These are phyloP conservation scores for Ophioceras dolichostomum DNA, from an alignment of 2,329 filamentous ascomycete species.

Conservation along the genomic window DNA sequence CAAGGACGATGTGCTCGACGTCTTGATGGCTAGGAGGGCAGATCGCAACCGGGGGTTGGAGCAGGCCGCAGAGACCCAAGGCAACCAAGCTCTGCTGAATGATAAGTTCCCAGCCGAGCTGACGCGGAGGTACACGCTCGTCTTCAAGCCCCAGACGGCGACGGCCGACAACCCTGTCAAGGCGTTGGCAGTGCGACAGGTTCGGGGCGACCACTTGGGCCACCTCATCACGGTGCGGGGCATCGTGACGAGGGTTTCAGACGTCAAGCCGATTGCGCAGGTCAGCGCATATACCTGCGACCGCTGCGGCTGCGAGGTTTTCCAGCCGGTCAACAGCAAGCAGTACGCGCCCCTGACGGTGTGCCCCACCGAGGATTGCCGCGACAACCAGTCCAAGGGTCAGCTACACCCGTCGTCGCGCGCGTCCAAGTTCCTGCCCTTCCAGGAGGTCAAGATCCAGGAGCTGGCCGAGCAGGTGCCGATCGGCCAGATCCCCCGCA, in stretches of 20 bases:
- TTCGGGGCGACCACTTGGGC: conserved; percentile 85
- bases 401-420: conserved; percentile 91
- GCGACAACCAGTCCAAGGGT: conserved; percentile 80
- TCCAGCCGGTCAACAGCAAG: conserved; percentile 87
- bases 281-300: conserved; percentile 98
- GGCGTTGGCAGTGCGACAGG: conserved; percentile 78
- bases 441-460: conserved; percentile 97
- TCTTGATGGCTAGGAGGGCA: conserved; percentile 86
- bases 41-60: conserved; percentile 70
- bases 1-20: conserved; percentile 94
- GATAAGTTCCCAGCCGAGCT: conserved; percentile 85
- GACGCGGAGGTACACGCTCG: conserved; percentile 85
- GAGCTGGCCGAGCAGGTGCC: conserved; percentile 99
- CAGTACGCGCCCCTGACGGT: conserved; percentile 78
- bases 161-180: conserved; percentile 51
- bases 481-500: conserved; percentile 91
- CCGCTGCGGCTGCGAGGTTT: conserved; percentile 91
- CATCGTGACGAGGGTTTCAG: conserved; percentile 89
- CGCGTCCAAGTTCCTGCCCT: conserved; percentile 91
- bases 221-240: conserved; percentile 88
- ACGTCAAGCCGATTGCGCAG: conserved; percentile 94
- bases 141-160: conserved; percentile 84
- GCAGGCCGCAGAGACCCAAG: conserved; percentile 51
- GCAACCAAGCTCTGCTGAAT: conserved; percentile 52
- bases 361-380: conserved; percentile 85